Conservation (phyloP, 768 basidiomycete genomes). For the Kwoniella sp. region DNA sequence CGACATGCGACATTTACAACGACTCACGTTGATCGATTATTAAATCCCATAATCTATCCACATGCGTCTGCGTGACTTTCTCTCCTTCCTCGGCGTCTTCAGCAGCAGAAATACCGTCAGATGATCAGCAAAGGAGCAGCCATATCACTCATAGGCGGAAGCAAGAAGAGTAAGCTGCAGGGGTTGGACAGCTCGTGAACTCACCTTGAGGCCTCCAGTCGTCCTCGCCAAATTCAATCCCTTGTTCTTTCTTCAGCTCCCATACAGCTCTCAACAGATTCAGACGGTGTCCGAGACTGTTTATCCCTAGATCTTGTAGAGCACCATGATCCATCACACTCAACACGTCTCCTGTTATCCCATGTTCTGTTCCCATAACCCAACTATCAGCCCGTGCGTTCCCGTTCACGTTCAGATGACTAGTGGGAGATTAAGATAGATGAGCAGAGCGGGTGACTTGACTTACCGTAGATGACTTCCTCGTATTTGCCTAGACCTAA, state of each 20-base stretch:
- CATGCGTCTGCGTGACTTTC: slow-evolving; percentile 14
- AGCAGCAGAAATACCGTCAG: too few species aligned
- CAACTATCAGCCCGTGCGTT: too few species aligned
- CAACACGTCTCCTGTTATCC: slow-evolving; percentile 86
- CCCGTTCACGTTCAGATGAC: neutral
- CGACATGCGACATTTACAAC: too few species aligned
- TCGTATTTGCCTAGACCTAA: slow-evolving; percentile 87
- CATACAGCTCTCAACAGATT: slow-evolving; percentile 91
- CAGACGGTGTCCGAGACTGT: slow-evolving; percentile 87
- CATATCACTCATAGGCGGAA: too few species aligned
- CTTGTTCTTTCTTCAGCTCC: slow-evolving; percentile 78
- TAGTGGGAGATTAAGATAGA: too few species aligned
- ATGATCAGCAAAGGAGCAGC: too few species aligned
- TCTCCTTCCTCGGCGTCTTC: slow-evolving; percentile 22
- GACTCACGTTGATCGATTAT: slow-evolving; percentile 52
- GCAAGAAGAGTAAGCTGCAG: too few species aligned
- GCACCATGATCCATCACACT: slow-evolving; percentile 78
- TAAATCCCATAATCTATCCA: slow-evolving; percentile 40
- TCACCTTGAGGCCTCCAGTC: slow-evolving; percentile 50
- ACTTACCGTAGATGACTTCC: slow-evolving; percentile 72
- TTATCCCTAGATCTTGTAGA: slow-evolving; percentile 81
- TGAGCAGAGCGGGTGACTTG: slow-evolving; percentile 10
- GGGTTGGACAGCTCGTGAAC: too few species aligned
- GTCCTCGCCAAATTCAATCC: slow-evolving; percentile 59
- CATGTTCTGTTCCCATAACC: slow-evolving; percentile 85